Base-by-base conservation (phyloP, 352 stramenopile species). In the Pythium guiyangense region DNA sequence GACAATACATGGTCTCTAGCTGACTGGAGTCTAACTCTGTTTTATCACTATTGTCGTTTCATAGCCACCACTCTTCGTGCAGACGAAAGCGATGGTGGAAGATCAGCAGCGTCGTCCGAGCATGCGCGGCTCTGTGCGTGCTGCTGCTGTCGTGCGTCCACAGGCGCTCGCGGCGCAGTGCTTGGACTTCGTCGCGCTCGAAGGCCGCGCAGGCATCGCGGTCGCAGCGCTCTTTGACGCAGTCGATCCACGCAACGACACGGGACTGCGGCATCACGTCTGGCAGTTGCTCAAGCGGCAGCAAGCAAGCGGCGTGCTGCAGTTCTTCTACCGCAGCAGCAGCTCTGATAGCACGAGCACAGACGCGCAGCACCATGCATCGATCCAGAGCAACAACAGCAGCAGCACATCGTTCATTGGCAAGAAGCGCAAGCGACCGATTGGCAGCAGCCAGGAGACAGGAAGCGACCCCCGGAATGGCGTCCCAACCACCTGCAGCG, bases 181-280 rank as follows among this genome's bases (percentile, higher is more conserved):
- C 39, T 73, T 90, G 63, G 79, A 92, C 63, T 60, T 82, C 59
- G 66, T 90, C 25, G 73, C 82, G 27, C 67, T 90, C 0, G 82
- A 87, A 59, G 79, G 82, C 14, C 54, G 64, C 26, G 49, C 59
- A 0, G 82, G 82, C 17, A 48, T 88, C 11, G 67, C 71, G 2
- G 37, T 91, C 0, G 42, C 55, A 9, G 53, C 51, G 9, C 46
- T 91, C 4, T 72, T 91, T 47, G 64, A 67, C 22, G 63, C 53
- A 15, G 56, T 84, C 10, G 77, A 88, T 10, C 69, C 75, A 8
- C 52, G 17, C 15, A 49, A 63, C 48, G 81, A 91, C 62, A 37
- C 22, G 27, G 43, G 44, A 8, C 52, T 91, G 67, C 77, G 77
- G 0, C 66, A 66, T 29, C 73, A 86, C 22, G 62, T 84, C 37